These are phyloP conservation scores for Nelumbo lutea DNA, from an alignment of 164 flowering plant species.

Conservation along the genomic window DNA sequence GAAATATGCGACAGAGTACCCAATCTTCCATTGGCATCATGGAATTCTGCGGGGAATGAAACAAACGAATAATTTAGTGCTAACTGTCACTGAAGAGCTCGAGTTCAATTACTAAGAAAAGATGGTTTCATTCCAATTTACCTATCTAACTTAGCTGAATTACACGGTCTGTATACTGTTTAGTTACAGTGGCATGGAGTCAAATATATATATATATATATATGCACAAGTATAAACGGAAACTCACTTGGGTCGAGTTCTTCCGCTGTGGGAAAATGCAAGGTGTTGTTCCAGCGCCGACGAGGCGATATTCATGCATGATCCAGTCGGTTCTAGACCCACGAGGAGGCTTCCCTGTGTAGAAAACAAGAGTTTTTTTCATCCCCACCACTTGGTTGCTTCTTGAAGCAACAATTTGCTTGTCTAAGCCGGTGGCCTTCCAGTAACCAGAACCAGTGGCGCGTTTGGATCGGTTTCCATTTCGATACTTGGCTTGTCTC, in stretches of 20 bases:
- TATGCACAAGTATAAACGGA: neutral
- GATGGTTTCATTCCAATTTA: neutral
- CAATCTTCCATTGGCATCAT: constrained; percentile 36
- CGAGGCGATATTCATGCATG: constrained; percentile 80
- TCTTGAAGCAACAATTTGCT: constrained; percentile 31
- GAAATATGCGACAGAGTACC: constrained; percentile 57
- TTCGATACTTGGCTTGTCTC: constrained; percentile 41
- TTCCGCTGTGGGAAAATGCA: constrained; percentile 11
- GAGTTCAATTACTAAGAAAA: neutral
- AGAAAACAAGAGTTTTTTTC: constrained; percentile 63
- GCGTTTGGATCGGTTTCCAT: constrained; percentile 39
- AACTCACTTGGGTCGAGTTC: constrained; percentile 25
- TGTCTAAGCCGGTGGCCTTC: constrained; percentile 62
- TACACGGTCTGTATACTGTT: neutral
- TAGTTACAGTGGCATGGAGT: neutral
- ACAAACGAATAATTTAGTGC: neutral
- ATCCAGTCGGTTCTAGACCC: constrained; percentile 61
- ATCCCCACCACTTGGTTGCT: constrained; percentile 40
- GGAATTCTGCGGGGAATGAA: constrained; percentile 20
- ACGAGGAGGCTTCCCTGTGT: constrained; percentile 47
- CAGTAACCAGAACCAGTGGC: constrained; percentile 55
- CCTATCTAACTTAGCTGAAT: too few relatives aligned
- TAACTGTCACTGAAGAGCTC: too few relatives aligned
- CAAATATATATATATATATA: too few relatives aligned
- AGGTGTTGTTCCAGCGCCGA: constrained; percentile 16